Conservation (phyloP, 805 yeast genomes). For the Millerozyma acaciae region DNA sequence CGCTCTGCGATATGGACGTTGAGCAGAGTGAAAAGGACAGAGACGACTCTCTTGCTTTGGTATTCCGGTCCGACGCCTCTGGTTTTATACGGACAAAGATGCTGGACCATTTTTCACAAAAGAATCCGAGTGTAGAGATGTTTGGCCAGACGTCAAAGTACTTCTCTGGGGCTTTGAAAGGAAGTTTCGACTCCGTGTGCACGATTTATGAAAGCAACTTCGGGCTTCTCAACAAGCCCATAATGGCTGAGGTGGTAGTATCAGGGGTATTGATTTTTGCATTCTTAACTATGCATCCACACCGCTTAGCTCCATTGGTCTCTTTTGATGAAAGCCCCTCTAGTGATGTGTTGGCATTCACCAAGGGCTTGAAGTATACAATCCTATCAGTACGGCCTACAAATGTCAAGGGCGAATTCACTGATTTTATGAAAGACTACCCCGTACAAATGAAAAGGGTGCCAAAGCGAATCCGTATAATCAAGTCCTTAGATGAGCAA, state of each 20-base stretch:
- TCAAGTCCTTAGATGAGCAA: too few species aligned
- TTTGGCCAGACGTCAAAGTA: too few species aligned
- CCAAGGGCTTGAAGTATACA: neutral
- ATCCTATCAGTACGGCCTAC: neutral
- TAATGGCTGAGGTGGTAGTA: constrained; percentile 11
- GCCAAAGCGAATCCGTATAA: too few species aligned
- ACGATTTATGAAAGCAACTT: too few species aligned
- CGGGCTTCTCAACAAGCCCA: neutral
- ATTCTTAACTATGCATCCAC: constrained; percentile 30
- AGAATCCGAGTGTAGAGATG: too few species aligned
- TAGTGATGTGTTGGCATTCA: neutral
- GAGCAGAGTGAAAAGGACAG: neutral
- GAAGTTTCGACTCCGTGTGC: too few species aligned
- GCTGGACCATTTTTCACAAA: constrained; percentile 12
- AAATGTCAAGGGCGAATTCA: too few species aligned
- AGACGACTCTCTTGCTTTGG: neutral
- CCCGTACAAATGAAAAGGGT: too few species aligned
- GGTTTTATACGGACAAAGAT: too few species aligned
- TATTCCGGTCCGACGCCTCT: too few species aligned
- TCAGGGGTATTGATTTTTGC: constrained; percentile 23
- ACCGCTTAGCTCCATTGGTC: constrained; percentile 25
- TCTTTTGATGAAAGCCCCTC: constrained; percentile 11
- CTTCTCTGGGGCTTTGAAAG: too few species aligned
- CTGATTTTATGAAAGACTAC: too few species aligned
- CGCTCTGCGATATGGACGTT: constrained; percentile 13